phyloP scores from a whole-genome alignment of 2,329 filamentous ascomycete genomes.

The Aspergillus fischeri region DNA sequence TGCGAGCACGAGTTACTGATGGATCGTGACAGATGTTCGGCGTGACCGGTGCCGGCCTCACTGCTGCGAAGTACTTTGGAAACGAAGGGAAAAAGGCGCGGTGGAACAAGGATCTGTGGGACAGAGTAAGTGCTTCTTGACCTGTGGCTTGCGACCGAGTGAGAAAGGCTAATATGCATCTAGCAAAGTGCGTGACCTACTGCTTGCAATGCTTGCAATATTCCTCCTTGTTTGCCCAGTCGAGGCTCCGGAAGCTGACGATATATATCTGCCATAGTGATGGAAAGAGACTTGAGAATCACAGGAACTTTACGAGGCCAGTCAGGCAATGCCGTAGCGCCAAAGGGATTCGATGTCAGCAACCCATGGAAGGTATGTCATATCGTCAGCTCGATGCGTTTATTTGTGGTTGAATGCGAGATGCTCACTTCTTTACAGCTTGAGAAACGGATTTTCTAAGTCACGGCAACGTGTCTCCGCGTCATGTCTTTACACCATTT shows the following conservation, averaged over 20 bases:
- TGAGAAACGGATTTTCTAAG: constrained; percentile 39
- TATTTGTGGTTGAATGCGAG: neutral
- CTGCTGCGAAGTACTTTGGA: constrained; percentile 55
- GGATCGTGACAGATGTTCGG: constrained; percentile 53
- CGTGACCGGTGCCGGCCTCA: constrained; percentile 55
- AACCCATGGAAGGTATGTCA: constrained; percentile 62
- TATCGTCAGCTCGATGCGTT: neutral
- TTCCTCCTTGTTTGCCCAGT: neutral
- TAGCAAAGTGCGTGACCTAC: constrained; percentile 51
- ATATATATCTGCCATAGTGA: constrained; percentile 50
- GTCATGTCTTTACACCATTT: constrained; percentile 19
- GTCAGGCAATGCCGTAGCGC: constrained; percentile 55
- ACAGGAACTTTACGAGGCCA: constrained; percentile 60
- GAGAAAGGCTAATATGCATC: constrained; percentile 36
- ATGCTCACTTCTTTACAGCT: constrained; percentile 29
- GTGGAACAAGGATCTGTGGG: constrained; percentile 60
- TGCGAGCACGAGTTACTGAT: constrained; percentile 10
- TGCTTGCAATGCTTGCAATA: constrained; percentile 6
- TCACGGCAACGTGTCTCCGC: constrained; percentile 18
- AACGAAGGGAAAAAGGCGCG: constrained; percentile 61
- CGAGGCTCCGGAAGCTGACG: neutral
- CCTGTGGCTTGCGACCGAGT: constrained; percentile 10
- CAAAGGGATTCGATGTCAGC: constrained; percentile 61
- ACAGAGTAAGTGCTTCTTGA: constrained; percentile 50
- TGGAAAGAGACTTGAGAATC: constrained; percentile 61